Percentiles rank a stretch among this genome's conserved stretches.
Conservation (phyloP, 192 early-diverging fungal genomes). For the Rhizophlyctis rosea region DNA sequence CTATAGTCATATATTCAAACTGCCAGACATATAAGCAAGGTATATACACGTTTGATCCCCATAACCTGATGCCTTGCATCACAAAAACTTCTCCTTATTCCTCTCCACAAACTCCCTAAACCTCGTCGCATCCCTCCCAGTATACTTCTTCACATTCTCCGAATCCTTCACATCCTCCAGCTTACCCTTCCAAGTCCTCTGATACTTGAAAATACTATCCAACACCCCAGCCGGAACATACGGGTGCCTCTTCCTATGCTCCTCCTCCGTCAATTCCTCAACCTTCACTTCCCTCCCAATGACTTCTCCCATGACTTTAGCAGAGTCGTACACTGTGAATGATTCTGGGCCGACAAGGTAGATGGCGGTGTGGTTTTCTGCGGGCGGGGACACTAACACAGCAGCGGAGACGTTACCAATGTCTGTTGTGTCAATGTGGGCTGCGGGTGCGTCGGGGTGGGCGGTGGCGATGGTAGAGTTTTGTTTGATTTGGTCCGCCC, state of each 20-base stretch:
- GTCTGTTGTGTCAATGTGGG: conserved; percentile 8
- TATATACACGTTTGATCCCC: too few relatives aligned
- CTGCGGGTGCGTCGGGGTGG: conserved; percentile 1
- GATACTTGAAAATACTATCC: conserved; percentile 1
- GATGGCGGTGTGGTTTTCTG: not conserved
- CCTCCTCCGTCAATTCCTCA: not conserved
- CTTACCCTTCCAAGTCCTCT: not conserved
- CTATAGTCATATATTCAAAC: too few relatives aligned
- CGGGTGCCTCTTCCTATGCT: not conserved
- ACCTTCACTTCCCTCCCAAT: not conserved
- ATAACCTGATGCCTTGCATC: not conserved
- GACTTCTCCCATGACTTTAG: not conserved
- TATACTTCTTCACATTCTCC: conserved; percentile 11
- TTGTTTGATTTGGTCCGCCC: not conserved
- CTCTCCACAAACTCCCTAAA: conserved; percentile 6
- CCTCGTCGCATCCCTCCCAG: conserved; percentile 6
- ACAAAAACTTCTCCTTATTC: too few relatives aligned
- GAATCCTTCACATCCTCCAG: conserved; percentile 1
- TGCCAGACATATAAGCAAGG: too few relatives aligned
- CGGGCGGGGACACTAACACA: not conserved
- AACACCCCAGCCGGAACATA: not conserved
- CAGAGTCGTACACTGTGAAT: not conserved
- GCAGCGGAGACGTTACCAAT: conserved; percentile 15
- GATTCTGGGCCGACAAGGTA: conserved; percentile 1
- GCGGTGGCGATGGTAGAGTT: not conserved